A percentile compares a stretch with the other conserved stretches of the same genome.
phyloP scores from a whole-genome alignment of 148 eudicot genomes.

The Simmondsia chinensis region DNA sequence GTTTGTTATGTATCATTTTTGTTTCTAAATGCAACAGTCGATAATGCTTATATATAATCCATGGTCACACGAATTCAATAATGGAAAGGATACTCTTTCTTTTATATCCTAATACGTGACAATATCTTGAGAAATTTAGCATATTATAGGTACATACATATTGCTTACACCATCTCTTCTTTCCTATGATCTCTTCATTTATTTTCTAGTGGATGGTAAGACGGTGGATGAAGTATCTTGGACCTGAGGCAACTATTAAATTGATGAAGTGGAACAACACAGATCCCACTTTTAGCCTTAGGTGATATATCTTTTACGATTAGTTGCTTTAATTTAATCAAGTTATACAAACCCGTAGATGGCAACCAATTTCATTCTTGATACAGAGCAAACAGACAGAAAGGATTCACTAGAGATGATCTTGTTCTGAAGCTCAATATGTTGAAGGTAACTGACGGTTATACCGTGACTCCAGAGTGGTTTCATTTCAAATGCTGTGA shows the following conservation, averaged over 20 bases:
- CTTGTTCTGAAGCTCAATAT: slow-evolving; percentile 44
- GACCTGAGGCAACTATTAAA: slow-evolving; percentile 68
- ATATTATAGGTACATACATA: no score
- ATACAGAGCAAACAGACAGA: slow-evolving; percentile 66
- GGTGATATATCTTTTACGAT: slow-evolving; percentile 41
- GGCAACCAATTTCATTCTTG: slow-evolving; percentile 6
- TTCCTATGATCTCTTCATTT: background rate
- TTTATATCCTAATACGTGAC: no score
- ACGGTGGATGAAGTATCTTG: slow-evolving; percentile 75
- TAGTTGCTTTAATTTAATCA: background rate
- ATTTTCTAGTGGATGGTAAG: slow-evolving; percentile 86
- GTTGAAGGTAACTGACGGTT: slow-evolving; percentile 40
- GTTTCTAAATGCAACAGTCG: no score
- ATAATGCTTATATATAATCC: no score
- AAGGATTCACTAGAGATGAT: slow-evolving; percentile 67
- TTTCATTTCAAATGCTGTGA: no score
- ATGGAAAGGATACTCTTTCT: no score
- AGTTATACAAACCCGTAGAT: background rate
- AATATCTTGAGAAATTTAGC: no score
- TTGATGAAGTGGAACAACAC: slow-evolving; percentile 90
- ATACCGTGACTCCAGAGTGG: no score
- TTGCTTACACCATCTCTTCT: slow-evolving; percentile 1
- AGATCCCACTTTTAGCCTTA: slow-evolving; percentile 74
- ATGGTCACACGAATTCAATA: no score
- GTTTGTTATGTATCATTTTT: no score